A percentile compares a stretch with the other conserved stretches of the same genome.
These are phyloP conservation scores for Exophiala xenobiotica DNA, from an alignment of 2,329 filamentous ascomycete species.

Conservation along the genomic window DNA sequence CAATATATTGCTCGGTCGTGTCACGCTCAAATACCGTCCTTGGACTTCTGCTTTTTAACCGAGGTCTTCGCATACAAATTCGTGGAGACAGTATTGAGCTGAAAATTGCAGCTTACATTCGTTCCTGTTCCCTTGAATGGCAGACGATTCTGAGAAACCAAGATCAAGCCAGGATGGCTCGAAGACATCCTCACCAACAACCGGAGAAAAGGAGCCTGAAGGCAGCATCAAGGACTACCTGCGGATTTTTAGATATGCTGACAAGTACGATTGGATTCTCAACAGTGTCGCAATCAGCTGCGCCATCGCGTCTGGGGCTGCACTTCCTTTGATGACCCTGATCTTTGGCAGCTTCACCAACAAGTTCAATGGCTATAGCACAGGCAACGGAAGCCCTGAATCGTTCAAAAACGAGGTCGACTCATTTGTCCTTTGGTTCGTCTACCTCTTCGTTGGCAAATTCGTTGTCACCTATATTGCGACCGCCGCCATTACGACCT, in stretches of 20 bases:
- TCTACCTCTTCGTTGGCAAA: conserved; percentile 39
- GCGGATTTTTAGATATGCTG: conserved; percentile 28
- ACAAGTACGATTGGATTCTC: conserved; percentile 27
- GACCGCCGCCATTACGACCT: conserved; percentile 31
- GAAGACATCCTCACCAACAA: not conserved
- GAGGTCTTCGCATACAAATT: too few relatives aligned
- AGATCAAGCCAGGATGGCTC: conserved; percentile 9
- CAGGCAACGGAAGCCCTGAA: conserved; percentile 17
- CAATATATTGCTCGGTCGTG: too few relatives aligned
- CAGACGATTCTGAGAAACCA: conserved; percentile 9
- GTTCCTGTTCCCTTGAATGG: conserved; percentile 1
- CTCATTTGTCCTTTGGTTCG: conserved; percentile 36
- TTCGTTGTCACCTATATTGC: conserved; percentile 37
- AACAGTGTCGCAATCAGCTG: conserved; percentile 22
- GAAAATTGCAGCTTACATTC: too few relatives aligned
- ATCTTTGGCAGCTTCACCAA: conserved; percentile 37
- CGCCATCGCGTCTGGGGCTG: conserved; percentile 32
- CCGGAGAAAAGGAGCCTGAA: conserved; percentile 16
- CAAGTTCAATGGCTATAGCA: conserved; percentile 33
- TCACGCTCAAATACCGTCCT: too few relatives aligned
- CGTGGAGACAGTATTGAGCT: too few relatives aligned
- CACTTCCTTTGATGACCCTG: conserved; percentile 40
- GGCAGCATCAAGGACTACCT: conserved; percentile 23
- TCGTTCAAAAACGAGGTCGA: conserved; percentile 27
- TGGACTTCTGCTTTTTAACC: too few relatives aligned